Evolutionary conservation across 2,329 filamentous ascomycete genomes (phyloP), one percentile per base, ranked within the genome.

Genomic region (Neophaeococcomyces mojaviensis): DNA sequence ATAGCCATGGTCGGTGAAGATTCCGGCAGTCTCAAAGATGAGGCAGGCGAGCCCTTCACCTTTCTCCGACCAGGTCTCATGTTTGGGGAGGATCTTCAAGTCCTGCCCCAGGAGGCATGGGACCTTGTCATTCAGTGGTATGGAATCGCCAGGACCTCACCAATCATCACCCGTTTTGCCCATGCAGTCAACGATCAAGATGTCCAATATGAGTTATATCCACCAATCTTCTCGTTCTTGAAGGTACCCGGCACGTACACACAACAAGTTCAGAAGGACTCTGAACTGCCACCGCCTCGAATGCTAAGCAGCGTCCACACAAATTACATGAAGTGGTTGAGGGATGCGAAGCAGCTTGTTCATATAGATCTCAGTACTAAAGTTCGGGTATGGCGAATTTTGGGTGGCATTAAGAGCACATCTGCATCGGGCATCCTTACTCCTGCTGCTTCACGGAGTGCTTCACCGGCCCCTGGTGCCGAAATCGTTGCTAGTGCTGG

Each of bases 51-150:
- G 33, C 59, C 57, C 0, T 94, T 88, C 58, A 77, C 90, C 26
- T 81, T 85, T 2, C 72, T 97, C 36, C 84, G 81, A 55, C 78
- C 78, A 1, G 86, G 82, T 13, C 67, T 82, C 38, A 58, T 66
- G 37, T 73, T 81, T 37, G 68, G 73, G n/a, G 79, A 85, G 28
- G 78, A 88, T 44, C 90, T 87, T 57, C 79, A 86, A 57, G 70
- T 92, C 24, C 78, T 97, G 39, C 84, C 89, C 1, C 71, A 79
- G 50, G 78, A 83, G 47, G 88, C 87, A 3, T 97, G 89, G 88
- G 78, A 87, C 43, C 68, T 88, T 51, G 77, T 97, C 18, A 68
- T 85, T 49, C 75, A 79, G 39, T 94, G 87, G 87, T 94, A 96
- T 58, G 88, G 88, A 10, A 60, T 90, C 46, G 79, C 78, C 47